phyloP scores from a whole-genome alignment of 2,329 filamentous ascomycete species.

The Nothophoma quercina region DNA sequence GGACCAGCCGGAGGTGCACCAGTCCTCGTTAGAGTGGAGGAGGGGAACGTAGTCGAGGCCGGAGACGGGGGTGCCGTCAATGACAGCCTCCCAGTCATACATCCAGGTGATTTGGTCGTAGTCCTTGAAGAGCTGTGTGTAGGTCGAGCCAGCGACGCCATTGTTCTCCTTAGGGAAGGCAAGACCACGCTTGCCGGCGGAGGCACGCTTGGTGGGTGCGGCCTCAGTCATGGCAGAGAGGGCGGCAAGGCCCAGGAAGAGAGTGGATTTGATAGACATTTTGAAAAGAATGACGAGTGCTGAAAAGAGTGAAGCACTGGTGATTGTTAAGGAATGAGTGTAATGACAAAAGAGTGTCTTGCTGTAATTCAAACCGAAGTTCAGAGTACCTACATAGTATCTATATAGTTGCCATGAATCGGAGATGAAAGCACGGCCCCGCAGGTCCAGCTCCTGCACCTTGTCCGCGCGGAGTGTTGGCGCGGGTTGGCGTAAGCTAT shows the following conservation, averaged over 20 bases:
- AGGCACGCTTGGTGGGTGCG: slow-evolving; percentile 35
- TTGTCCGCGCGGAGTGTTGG: slow-evolving; percentile 20
- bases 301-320: slow-evolving; percentile 21
- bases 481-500: slow-evolving; percentile 16
- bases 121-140: slow-evolving; percentile 30
- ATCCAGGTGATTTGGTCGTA: slow-evolving; percentile 62
- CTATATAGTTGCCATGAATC: slow-evolving; percentile 17
- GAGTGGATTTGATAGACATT: slow-evolving; percentile 23
- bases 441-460: slow-evolving; percentile 19
- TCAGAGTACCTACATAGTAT: slow-evolving; percentile 9
- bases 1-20: slow-evolving; percentile 38
- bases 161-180: slow-evolving; percentile 39
- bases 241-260: slow-evolving; percentile 39
- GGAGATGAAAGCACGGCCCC: slow-evolving; percentile 21
- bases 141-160: slow-evolving; percentile 31
- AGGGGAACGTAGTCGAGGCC: slow-evolving; percentile 69
- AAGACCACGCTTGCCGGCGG: slow-evolving; percentile 40
- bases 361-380: slow-evolving; percentile 12
- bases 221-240: slow-evolving; percentile 38
- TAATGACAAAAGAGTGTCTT: slow-evolving; percentile 21
- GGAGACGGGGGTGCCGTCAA: slow-evolving; percentile 51
- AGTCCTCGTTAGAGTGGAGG: slow-evolving; percentile 41
- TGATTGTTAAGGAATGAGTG: slow-evolving; percentile 8
- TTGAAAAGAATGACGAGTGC: slow-evolving; percentile 14
- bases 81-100: slow-evolving; percentile 70